Evolutionary conservation across 805 yeast species (phyloP).

Genomic region (Candida chilensis): DNA sequence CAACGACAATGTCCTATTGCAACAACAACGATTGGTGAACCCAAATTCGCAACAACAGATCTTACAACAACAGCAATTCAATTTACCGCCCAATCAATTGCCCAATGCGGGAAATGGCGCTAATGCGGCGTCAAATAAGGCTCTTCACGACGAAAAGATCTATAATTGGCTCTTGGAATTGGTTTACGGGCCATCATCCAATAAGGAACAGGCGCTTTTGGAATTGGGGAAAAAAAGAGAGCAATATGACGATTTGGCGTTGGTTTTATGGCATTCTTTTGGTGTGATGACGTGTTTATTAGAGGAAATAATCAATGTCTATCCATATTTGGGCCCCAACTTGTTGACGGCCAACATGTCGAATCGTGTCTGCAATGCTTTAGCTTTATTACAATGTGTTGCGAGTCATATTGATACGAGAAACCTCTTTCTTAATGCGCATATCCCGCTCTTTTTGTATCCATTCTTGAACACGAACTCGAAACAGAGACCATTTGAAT

Average conservation of each 20-base stretch:
- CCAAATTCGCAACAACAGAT: not conserved
- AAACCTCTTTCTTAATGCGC: slow-evolving; percentile 76
- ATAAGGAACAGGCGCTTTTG: slow-evolving; percentile 84
- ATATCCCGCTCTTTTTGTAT: slow-evolving; percentile 84
- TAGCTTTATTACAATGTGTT: slow-evolving; percentile 91
- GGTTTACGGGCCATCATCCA: slow-evolving; percentile 83
- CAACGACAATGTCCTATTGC: slow-evolving; percentile 1
- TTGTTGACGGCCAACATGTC: slow-evolving; percentile 77
- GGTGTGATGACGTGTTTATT: slow-evolving; percentile 91
- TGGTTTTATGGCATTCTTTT: slow-evolving; percentile 90
- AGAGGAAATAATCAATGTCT: slow-evolving; percentile 85
- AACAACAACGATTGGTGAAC: not conserved
- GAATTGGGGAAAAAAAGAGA: slow-evolving; percentile 93
- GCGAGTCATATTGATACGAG: slow-evolving; percentile 93
- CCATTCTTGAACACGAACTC: slow-evolving; percentile 92
- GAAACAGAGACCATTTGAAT: slow-evolving; percentile 88
- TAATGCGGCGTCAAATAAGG: slow-evolving; percentile 15
- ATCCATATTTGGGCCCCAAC: slow-evolving; percentile 85
- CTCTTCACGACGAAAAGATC: slow-evolving; percentile 71
- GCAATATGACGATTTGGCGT: slow-evolving; percentile 87
- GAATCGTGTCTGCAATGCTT: slow-evolving; percentile 90
- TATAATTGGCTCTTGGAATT: slow-evolving; percentile 86
- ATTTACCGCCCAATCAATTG: not conserved
- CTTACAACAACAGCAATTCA: not conserved
- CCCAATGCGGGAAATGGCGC: slow-evolving; percentile 1